Evolutionary conservation across 1,139 yeast genomes (phyloP).

Genomic region (Pichia sp.): DNA sequence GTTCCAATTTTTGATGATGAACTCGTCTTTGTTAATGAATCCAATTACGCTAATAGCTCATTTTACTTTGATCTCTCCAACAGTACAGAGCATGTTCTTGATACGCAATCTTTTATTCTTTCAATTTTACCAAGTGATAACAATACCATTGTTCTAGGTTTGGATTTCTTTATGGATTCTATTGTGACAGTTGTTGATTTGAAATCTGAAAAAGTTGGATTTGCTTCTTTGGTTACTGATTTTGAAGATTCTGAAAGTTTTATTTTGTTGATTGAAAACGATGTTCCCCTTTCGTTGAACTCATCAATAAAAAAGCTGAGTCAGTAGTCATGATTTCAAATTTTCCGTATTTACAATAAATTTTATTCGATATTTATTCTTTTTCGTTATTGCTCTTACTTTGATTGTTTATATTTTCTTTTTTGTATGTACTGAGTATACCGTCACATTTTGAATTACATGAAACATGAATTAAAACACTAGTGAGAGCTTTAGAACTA

Average conservation of each 20-base stretch:
- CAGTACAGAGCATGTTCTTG: background rate
- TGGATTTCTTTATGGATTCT: slow-evolving; percentile 58
- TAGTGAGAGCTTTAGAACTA: too few relatives aligned
- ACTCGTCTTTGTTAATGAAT: slow-evolving; percentile 3
- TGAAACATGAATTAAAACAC: too few relatives aligned
- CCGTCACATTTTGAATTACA: too few relatives aligned
- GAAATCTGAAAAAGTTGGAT: slow-evolving; percentile 50
- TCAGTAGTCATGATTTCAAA: too few relatives aligned
- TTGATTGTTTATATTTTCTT: too few relatives aligned
- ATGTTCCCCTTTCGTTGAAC: background rate
- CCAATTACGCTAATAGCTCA: slow-evolving; percentile 5
- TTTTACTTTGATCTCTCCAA: slow-evolving; percentile 1
- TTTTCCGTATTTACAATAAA: too few relatives aligned
- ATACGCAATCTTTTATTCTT: slow-evolving; percentile 2
- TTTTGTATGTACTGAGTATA: too few relatives aligned
- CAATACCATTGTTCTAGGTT: slow-evolving; percentile 40
- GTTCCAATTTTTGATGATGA: slow-evolving; percentile 21
- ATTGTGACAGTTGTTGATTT: slow-evolving; percentile 65
- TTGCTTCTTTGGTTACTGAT: slow-evolving; percentile 33
- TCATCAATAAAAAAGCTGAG: background rate
- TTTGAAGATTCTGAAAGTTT: background rate
- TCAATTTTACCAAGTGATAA: slow-evolving; percentile 20
- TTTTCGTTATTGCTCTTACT: too few relatives aligned
- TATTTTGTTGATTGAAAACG: background rate
- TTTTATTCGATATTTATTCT: too few relatives aligned